Conservation (phyloP, 768 basidiomycete genomes). For the Lentinula aciculospora region DNA sequence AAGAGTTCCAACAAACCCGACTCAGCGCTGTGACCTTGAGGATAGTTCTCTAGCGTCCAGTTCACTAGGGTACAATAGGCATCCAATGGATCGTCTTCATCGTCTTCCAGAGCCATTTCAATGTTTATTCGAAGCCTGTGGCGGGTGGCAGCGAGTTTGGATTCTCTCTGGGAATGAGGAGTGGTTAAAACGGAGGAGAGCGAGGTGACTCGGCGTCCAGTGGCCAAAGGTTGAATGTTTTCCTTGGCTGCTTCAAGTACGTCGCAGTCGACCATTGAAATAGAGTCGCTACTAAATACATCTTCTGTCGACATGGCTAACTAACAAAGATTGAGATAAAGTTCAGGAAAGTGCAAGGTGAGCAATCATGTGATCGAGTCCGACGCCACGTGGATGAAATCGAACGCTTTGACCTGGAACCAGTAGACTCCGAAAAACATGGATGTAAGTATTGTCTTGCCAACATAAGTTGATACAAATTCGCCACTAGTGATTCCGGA, state of each 20-base stretch:
- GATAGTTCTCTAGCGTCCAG: constrained; percentile 94
- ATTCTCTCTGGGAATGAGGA: constrained; percentile 72
- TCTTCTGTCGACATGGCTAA: constrained; percentile 24
- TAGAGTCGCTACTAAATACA: constrained; percentile 35
- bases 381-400: neutral
- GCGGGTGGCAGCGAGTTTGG: constrained; percentile 59
- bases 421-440: no score
- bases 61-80: constrained; percentile 82
- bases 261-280: constrained; percentile 70
- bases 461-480: no score
- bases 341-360: neutral
- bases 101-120: constrained; percentile 72
- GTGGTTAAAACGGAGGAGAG: constrained; percentile 70
- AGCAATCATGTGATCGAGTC: constrained; percentile 5
- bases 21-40: constrained; percentile 84
- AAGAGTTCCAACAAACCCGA: constrained; percentile 89
- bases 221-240: constrained; percentile 78
- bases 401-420: neutral
- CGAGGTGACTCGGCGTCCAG: constrained; percentile 74
- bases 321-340: neutral
- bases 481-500: no score
- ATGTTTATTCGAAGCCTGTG: constrained; percentile 68
- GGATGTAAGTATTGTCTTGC: no score
- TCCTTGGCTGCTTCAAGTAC: constrained; percentile 81
- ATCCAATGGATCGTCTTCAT: constrained; percentile 78